Evolutionary conservation across 495 filamentous ascomycete species (phyloP).

Genomic region (Annulohypoxylon maeteangense): DNA sequence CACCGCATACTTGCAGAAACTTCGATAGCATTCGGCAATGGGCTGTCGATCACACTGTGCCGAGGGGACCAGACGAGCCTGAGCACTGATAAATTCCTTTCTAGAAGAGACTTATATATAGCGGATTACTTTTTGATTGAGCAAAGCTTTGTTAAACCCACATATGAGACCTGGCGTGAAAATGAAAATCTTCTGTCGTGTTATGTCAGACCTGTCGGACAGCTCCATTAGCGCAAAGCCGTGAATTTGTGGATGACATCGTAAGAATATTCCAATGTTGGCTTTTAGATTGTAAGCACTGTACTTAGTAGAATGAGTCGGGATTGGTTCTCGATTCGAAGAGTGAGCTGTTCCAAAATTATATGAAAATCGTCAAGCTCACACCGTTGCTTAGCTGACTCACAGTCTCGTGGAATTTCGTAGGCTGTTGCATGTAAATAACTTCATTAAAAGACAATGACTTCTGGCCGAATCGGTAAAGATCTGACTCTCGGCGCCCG

Average conservation of each 20-base stretch:
- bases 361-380: neutral
- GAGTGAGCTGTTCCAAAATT: slow-evolving; percentile 17
- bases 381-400: slow-evolving; percentile 14
- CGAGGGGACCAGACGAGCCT: slow-evolving; percentile 47
- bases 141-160: neutral
- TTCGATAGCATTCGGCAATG: slow-evolving; percentile 61
- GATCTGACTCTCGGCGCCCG: neutral
- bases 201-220: slow-evolving; percentile 25
- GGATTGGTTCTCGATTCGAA: slow-evolving; percentile 8
- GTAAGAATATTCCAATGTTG: neutral
- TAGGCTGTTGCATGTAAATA: neutral
- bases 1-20: slow-evolving; percentile 61
- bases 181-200: neutral
- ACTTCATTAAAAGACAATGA: neutral
- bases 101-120: slow-evolving; percentile 8
- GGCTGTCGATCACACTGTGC: slow-evolving; percentile 61
- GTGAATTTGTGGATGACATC: slow-evolving; percentile 6
- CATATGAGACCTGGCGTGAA: slow-evolving; percentile 3
- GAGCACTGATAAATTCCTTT: slow-evolving; percentile 34
- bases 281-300: neutral
- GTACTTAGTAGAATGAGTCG: slow-evolving; percentile 22
- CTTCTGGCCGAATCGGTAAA: neutral
- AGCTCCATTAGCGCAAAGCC: neutral
- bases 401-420: neutral
- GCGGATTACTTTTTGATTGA: slow-evolving; percentile 4